Evolutionary conservation across 2,329 filamentous ascomycete species (phyloP).

Genomic region (Colletotrichum scovillei): DNA sequence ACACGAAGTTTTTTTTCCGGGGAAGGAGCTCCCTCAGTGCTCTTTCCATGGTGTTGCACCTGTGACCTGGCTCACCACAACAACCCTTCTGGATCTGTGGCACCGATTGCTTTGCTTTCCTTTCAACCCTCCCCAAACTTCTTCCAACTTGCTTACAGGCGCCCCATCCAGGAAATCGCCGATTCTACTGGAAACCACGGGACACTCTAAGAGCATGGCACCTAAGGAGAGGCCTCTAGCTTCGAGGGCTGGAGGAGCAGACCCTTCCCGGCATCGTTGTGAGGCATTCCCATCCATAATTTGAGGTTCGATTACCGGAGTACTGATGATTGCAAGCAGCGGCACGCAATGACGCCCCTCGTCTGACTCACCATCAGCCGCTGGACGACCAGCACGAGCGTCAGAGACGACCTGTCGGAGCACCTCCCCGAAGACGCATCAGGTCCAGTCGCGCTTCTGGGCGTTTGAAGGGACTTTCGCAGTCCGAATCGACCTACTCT

Average conservation of each 20-base stretch:
- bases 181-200: neutral
- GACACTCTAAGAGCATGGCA: slow-evolving; percentile 1
- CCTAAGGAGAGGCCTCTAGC: neutral
- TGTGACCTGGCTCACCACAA: neutral
- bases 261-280: slow-evolving; percentile 2
- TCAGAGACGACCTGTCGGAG: neutral
- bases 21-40: neutral
- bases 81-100: neutral
- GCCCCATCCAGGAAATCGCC: neutral
- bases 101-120: neutral
- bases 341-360: neutral
- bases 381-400: neutral
- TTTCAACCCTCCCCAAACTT: neutral
- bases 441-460: slow-evolving; percentile 25
- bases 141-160: neutral
- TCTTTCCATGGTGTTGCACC: neutral
- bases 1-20: neutral
- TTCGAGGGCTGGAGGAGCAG: neutral
- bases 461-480: neutral
- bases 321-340: slow-evolving; percentile 1
- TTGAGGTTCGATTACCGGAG: neutral
- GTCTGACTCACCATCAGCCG: neutral
- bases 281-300: neutral
- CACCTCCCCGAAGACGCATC: slow-evolving; percentile 29
- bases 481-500: neutral